Base-by-base conservation (phyloP, 2,329 filamentous ascomycete species). In the Fusarium staphyleae region DNA sequence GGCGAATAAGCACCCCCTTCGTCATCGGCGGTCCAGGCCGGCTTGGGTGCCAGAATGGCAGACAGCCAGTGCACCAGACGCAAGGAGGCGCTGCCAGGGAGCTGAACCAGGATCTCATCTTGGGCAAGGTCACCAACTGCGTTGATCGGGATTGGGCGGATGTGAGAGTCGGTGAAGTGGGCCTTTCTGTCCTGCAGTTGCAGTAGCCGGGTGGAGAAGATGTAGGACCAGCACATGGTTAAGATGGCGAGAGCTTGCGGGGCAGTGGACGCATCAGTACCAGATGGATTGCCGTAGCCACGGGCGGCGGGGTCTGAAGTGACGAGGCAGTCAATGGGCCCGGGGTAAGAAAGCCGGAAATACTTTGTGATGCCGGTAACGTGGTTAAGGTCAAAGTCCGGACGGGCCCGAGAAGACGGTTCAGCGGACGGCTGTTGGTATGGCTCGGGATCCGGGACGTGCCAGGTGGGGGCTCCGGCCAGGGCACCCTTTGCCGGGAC, bases 211-310 rank as follows among this genome's bases (percentile, higher is more conserved):
- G 63, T 65, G 57, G 66, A 68, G 63, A 68, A 60, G 34, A 68
- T 57, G 43, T 68, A 68, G 48, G 66, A 68, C 66, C 66, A 68
- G 41, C 63, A 66, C 52, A 68, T 52, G 54, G 63, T 62, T 46
- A 68, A 37, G 44, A 67, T 59, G 45, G 65, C 65, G 24, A 67
- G 65, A 28, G 56, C 65, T 43, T 63, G 58, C 41, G 65, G 65
- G 35, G 65, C 53, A 19, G 40, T 56, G 5, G 65, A 52, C 15
- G 60, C 48, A 47, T 57, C 52, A 13, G 49, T 61, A 32, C 28
- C 41, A 30, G 54, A 41, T 15, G 48, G 55, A 24, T 51, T 63
- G 10, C 65, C 65, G 55, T 67, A 66, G 48, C 59, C 41, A 37
- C 42, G 44, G 32, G 42, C 30, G 42, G 34, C 56, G 19, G 65